Percentiles rank a stretch among this genome's conserved stretches.
Evolutionary conservation across 441 rosid species (phyloP).

Genomic region (Jatropha podagrica): DNA sequence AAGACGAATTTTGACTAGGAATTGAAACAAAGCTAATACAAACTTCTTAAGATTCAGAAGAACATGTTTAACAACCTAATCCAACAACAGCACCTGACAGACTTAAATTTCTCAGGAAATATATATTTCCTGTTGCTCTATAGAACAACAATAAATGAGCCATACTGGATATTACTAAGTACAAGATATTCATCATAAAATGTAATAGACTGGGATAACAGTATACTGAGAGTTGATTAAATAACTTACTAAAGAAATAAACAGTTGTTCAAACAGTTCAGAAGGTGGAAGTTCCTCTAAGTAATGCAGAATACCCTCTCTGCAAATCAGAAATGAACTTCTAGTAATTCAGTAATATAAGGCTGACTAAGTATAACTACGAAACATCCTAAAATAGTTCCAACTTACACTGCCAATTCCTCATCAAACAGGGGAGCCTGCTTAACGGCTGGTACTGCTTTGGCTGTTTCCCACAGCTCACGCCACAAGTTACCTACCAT

Average conservation of each 20-base stretch:
- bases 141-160: constrained; percentile 2
- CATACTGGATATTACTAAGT: background rate
- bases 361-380: constrained; percentile 7
- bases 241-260: constrained; percentile 73
- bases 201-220: background rate
- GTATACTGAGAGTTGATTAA: background rate
- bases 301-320: constrained; percentile 81
- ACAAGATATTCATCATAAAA: background rate
- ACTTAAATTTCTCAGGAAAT: background rate
- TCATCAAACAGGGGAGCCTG: constrained; percentile 93
- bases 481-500: constrained; percentile 89
- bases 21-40: background rate
- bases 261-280: constrained; percentile 78
- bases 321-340: constrained; percentile 35
- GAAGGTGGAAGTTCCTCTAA: constrained; percentile 74
- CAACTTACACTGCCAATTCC: constrained; percentile 93
- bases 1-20: background rate
- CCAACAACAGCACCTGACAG: background rate
- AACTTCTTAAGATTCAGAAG: background rate
- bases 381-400: background rate
- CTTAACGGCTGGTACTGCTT: constrained; percentile 81
- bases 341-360: constrained; percentile 18
- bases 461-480: constrained; percentile 93
- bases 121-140: background rate
- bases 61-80: background rate